These are phyloP conservation scores for Taphrina communis DNA, from an alignment of 1,139 yeast genomes.

Conservation along the genomic window DNA sequence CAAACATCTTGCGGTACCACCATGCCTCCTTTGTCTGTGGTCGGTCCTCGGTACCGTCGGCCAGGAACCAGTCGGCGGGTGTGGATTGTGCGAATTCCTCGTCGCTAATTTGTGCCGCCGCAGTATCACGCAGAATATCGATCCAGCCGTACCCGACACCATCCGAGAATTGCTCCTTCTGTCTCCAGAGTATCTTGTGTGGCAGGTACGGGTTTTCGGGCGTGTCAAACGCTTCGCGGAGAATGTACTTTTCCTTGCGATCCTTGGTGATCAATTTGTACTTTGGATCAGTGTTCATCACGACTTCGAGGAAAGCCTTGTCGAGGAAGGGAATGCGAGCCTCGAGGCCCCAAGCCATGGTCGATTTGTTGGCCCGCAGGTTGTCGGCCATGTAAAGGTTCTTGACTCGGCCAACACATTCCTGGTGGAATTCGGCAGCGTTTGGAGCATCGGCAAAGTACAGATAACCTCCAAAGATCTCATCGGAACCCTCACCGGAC, in stretches of 20 bases:
- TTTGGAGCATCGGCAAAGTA: conserved; percentile 97
- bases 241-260: conserved; percentile 91
- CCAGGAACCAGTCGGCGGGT: conserved; percentile 71
- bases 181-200: conserved; percentile 96
- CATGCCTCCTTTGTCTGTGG: conserved; percentile 99
- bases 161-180: conserved; percentile 98
- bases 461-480: conserved; percentile 96
- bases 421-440: conserved; percentile 88
- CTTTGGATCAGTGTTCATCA: conserved; percentile 92
- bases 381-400: conserved; percentile 97
- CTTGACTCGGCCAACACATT: conserved; percentile 93
- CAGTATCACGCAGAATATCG: conserved; percentile 94
- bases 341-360: conserved; percentile 99
- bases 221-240: conserved; percentile 97
- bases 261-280: conserved; percentile 80
- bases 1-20: conserved; percentile 97
- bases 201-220: conserved; percentile 87
- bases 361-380: conserved; percentile 97
- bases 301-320: conserved; percentile 84
- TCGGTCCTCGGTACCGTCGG: conserved; percentile 67
- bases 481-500: conserved; percentile 99
- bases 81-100: conserved; percentile 88
- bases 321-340: conserved; percentile 99
- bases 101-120: conserved; percentile 82
- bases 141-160: conserved; percentile 99